Evolutionary conservation across 1,284 basidiomycete species (phyloP).

Genomic region (Ceratobasidium sp.): DNA sequence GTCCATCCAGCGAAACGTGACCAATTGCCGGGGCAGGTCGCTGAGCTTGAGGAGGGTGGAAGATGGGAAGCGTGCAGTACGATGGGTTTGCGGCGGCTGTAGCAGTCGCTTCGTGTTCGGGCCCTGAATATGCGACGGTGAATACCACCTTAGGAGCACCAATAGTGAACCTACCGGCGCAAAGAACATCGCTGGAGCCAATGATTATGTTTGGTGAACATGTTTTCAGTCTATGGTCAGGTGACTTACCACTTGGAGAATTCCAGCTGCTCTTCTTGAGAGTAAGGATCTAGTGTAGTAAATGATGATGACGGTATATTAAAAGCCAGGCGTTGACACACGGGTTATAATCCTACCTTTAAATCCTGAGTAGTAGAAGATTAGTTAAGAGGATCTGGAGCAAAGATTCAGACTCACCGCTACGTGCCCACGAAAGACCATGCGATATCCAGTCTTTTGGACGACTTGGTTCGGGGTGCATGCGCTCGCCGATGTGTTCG

Average conservation of each 20-base stretch:
- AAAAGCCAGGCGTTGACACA: background rate
- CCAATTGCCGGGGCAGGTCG: conserved; percentile 55
- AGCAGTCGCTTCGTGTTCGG: conserved; percentile 63
- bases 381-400: background rate
- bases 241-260: conserved; percentile 68
- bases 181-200: conserved; percentile 67
- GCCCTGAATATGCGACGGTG: conserved; percentile 55
- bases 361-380: conserved; percentile 27
- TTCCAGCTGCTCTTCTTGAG: conserved; percentile 65
- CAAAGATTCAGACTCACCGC: conserved; percentile 4
- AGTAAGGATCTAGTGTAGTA: conserved; percentile 66
- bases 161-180: conserved; percentile 59
- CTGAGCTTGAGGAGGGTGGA: conserved; percentile 62
- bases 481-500: conserved; percentile 60
- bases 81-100: conserved; percentile 64
- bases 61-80: conserved; percentile 68
- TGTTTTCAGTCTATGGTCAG: background rate
- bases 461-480: conserved; percentile 64
- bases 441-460: conserved; percentile 71
- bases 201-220: background rate
- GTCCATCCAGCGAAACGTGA: conserved; percentile 69
- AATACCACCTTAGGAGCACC: background rate
- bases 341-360: conserved; percentile 29
- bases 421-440: conserved; percentile 66
- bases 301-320: background rate